A percentile compares a stretch with the other conserved stretches of the same genome.
These are phyloP conservation scores for Prunus campanulata DNA, from an alignment of 306 rosid genomes.

Conservation along the genomic window DNA sequence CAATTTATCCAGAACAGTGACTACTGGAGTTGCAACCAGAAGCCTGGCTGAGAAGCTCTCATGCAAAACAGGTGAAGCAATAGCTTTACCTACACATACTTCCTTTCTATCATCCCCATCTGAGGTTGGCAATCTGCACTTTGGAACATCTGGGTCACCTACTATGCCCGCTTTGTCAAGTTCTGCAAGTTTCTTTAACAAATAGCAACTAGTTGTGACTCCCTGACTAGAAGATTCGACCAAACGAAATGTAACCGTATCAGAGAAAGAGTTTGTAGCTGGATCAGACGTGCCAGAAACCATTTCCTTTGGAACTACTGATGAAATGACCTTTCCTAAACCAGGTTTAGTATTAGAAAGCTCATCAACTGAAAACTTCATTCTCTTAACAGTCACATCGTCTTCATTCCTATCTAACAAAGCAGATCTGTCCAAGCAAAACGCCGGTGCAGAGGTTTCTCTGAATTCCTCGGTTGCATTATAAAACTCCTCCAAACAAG, in stretches of 20 bases:
- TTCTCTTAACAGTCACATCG: constrained; percentile 54
- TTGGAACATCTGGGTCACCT: constrained; percentile 40
- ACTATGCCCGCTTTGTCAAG: constrained; percentile 25
- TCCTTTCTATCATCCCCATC: constrained; percentile 51
- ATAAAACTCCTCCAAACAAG: constrained; percentile 38
- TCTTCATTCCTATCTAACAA: constrained; percentile 37
- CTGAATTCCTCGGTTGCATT: constrained; percentile 41
- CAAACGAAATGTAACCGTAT: constrained; percentile 51
- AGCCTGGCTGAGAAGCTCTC: constrained; percentile 81
- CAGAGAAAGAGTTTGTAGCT: constrained; percentile 37
- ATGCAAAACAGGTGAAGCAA: constrained; percentile 85
- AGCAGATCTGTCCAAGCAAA: constrained; percentile 36
- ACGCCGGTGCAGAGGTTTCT: constrained; percentile 38
- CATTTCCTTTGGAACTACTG: constrained; percentile 36
- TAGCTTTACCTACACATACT: constrained; percentile 38
- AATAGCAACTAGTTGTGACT: constrained; percentile 67
- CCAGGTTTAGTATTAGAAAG: constrained; percentile 40
- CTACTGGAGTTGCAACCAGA: constrained; percentile 49
- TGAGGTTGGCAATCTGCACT: constrained; percentile 32
- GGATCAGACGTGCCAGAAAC: constrained; percentile 32
- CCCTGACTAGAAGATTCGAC: constrained; percentile 82
- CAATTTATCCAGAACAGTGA: constrained; percentile 38
- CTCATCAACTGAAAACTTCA: constrained; percentile 57
- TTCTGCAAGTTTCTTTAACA: constrained; percentile 48
- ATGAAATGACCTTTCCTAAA: constrained; percentile 40